Conservation (phyloP, 768 basidiomycete genomes). For the Leccinellum albellum region DNA sequence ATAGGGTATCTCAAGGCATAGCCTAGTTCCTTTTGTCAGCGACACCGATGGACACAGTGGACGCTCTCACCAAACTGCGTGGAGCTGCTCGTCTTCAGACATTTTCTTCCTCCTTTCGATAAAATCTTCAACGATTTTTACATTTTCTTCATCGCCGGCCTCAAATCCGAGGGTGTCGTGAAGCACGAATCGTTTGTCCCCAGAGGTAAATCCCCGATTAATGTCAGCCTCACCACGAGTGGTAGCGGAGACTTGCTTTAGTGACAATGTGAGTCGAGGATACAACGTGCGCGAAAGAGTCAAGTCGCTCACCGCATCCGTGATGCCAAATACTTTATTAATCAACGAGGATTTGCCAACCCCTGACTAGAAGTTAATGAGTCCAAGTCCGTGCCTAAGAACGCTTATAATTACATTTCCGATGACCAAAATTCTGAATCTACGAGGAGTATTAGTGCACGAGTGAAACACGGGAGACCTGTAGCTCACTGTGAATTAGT, state of each 20-base stretch:
- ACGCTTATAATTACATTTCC: slow-evolving; percentile 8
- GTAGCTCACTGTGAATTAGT: slow-evolving; percentile 8
- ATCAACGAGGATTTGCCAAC: slow-evolving; percentile 17
- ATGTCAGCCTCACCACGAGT: slow-evolving; percentile 9
- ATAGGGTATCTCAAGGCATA: slow-evolving; percentile 14
- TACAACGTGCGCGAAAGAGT: neutral
- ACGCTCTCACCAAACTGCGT: slow-evolving; percentile 11
- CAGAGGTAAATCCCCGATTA: slow-evolving; percentile 6
- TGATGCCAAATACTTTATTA: slow-evolving; percentile 11
- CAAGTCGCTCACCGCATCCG: slow-evolving; percentile 5
- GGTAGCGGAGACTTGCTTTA: slow-evolving; percentile 3
- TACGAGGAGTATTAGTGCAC: neutral
- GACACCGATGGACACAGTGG: neutral
- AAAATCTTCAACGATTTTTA: slow-evolving; percentile 4
- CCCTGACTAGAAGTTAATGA: slow-evolving; percentile 4
- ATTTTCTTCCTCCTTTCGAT: neutral
- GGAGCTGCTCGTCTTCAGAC: slow-evolving; percentile 6
- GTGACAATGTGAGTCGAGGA: neutral
- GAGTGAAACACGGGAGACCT: neutral
- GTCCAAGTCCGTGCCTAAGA: neutral
- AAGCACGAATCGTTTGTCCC: slow-evolving; percentile 13
- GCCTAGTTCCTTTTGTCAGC: slow-evolving; percentile 6
- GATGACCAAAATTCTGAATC: slow-evolving; percentile 14
- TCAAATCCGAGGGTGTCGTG: slow-evolving; percentile 20
- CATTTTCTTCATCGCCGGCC: slow-evolving; percentile 7